Conservation (phyloP, 495 filamentous ascomycete genomes). For the Penicillium tannophilum region DNA sequence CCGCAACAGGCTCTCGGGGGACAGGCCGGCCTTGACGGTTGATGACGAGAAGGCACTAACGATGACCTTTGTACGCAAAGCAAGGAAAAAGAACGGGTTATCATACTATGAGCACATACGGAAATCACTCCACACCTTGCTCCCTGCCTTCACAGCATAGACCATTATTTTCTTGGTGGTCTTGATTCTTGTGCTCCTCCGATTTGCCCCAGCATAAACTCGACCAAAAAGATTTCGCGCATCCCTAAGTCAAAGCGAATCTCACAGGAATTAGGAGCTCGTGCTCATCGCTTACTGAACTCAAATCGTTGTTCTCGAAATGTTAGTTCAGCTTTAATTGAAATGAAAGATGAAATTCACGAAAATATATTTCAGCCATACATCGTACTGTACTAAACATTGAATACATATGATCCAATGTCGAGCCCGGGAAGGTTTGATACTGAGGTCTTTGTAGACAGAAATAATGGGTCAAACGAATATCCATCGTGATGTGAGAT, state of each 20-base stretch:
- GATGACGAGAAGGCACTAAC: background rate
- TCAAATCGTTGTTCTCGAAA: background rate
- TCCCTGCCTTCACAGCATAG: background rate
- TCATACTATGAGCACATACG: background rate
- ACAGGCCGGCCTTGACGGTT: background rate
- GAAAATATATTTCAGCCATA: no score
- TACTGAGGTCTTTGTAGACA: no score
- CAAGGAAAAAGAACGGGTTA: background rate
- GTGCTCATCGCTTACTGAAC: background rate
- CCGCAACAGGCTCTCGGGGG: background rate
- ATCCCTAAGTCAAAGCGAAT: background rate
- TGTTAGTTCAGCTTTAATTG: background rate
- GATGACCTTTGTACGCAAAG: background rate
- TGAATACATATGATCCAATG: no score
- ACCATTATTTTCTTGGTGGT: background rate
- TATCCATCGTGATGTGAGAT: no score
- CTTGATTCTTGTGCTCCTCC: background rate
- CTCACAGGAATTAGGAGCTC: background rate
- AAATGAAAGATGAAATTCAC: background rate
- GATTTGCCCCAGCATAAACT: background rate
- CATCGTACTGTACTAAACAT: no score
- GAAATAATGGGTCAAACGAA: no score
- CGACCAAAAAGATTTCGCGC: background rate
- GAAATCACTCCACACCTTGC: background rate
- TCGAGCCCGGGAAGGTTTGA: no score